Conservation (phyloP, 345 rosid genomes). For the Heritiera fomes region DNA sequence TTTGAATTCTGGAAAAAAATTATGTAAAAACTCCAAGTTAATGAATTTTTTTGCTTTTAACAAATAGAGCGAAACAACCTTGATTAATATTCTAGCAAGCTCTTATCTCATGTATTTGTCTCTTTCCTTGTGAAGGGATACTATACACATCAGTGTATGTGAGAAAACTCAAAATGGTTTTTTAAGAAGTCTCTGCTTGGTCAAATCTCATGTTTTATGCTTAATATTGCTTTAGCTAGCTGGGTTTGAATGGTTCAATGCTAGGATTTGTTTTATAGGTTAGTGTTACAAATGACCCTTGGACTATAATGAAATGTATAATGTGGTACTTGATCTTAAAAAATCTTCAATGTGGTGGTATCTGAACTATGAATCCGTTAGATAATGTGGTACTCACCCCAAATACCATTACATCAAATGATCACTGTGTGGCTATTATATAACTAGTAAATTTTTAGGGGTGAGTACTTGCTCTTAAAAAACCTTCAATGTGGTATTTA, state of each 20-base stretch:
- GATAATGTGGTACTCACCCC: too few relatives aligned
- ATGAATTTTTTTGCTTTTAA: not conserved
- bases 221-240: slow-evolving; percentile 8
- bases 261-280: not conserved
- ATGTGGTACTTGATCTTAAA: too few relatives aligned
- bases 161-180: not conserved
- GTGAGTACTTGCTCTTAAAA: too few relatives aligned
- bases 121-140: not conserved
- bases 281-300: too few relatives aligned
- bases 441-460: too few relatives aligned
- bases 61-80: not conserved
- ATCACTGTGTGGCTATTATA: too few relatives aligned
- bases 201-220: not conserved
- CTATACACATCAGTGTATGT: not conserved
- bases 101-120: not conserved
- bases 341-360: too few relatives aligned
- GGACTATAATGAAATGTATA: too few relatives aligned
- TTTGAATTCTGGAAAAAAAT: not conserved
- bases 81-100: not conserved
- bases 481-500: too few relatives aligned
- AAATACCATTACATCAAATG: too few relatives aligned
- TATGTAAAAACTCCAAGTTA: not conserved
- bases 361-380: too few relatives aligned
- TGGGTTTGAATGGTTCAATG: not conserved
- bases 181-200: not conserved